Conservation (phyloP, 2,329 filamentous ascomycete genomes). For the Alternaria gaisen region DNA sequence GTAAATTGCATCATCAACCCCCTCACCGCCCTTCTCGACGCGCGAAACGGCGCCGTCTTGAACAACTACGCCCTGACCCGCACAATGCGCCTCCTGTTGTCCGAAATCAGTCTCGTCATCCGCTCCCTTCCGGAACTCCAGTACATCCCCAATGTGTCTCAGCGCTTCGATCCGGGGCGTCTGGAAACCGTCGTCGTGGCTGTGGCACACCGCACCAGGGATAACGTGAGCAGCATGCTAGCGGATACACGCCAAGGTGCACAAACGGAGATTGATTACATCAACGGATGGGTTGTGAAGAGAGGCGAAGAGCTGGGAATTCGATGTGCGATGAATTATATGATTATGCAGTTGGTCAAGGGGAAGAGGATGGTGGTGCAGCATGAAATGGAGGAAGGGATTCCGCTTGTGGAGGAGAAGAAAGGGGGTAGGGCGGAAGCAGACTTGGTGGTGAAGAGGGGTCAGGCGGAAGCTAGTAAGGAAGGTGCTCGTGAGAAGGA, state of each 20-base stretch:
- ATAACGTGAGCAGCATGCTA: conserved; percentile 73
- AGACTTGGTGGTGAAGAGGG: conserved; percentile 2
- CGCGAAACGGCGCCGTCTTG: conserved; percentile 75
- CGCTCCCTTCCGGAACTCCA: conserved; percentile 77
- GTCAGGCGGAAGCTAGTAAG: neutral
- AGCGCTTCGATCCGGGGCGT: conserved; percentile 68
- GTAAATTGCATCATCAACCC: conserved; percentile 82
- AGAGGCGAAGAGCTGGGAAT: conserved; percentile 77
- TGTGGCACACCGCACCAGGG: conserved; percentile 63
- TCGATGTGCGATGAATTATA: conserved; percentile 74
- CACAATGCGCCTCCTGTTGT: conserved; percentile 74
- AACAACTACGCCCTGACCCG: conserved; percentile 71
- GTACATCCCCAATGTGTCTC: conserved; percentile 65
- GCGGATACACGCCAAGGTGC: conserved; percentile 68
- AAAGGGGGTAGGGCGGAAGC: conserved; percentile 15
- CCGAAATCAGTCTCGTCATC: conserved; percentile 78
- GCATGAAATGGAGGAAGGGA: conserved; percentile 51
- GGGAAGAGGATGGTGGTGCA: conserved; percentile 67
- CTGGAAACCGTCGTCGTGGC: conserved; percentile 68
- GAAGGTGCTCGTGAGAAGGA: neutral
- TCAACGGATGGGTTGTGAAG: conserved; percentile 86
- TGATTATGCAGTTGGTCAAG: conserved; percentile 76
- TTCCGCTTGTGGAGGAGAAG: conserved; percentile 45
- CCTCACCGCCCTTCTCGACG: conserved; percentile 80
- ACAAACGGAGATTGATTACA: conserved; percentile 79